phyloP scores from a whole-genome alignment of 1,284 basidiomycete species.

The Uromyces viciae-fabae region DNA sequence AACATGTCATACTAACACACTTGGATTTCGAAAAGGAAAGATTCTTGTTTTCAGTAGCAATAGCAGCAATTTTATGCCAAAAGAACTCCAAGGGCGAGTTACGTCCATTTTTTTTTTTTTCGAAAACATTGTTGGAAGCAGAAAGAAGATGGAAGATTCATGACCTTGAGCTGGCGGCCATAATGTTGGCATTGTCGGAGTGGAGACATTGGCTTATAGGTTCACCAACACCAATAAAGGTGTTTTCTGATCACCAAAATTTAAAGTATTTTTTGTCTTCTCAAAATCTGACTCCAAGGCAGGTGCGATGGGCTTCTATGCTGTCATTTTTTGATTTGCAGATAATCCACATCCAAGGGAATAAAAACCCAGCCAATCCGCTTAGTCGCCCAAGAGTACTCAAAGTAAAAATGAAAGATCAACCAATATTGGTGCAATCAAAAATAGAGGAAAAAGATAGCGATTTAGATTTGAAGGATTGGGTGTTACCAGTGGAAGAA shows the following conservation, averaged over 20 bases:
- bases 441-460: no score
- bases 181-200: not conserved
- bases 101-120: not conserved
- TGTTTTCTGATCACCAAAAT: conserved; percentile 30
- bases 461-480: not conserved
- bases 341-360: not conserved
- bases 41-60: not conserved
- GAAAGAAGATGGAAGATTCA: not conserved
- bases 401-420: no score
- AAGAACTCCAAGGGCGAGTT: not conserved
- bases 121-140: not conserved
- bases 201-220: not conserved
- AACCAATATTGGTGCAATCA: no score
- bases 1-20: not conserved
- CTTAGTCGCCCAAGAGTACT: not conserved
- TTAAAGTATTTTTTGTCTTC: conserved; percentile 7
- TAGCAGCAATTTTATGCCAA: not conserved
- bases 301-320: not conserved
- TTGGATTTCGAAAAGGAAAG: not conserved
- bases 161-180: not conserved
- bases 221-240: not conserved
- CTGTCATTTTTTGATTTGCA: not conserved
- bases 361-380: not conserved
- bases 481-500: not conserved
- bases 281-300: not conserved